These are phyloP conservation scores for Exophiala sideris DNA, from an alignment of 2,329 filamentous ascomycete species.

Conservation along the genomic window DNA sequence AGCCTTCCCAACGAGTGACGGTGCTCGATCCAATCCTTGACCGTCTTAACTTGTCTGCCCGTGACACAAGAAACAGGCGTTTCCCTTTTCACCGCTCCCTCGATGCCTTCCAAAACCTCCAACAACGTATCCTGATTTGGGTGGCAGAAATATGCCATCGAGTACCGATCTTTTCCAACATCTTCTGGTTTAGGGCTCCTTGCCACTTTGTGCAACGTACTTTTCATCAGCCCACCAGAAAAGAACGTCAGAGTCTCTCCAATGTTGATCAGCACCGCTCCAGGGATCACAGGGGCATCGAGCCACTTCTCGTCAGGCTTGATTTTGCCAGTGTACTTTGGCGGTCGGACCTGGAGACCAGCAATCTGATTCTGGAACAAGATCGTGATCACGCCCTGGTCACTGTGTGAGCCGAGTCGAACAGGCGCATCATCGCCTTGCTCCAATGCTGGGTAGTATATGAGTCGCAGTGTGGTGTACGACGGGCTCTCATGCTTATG, in stretches of 20 bases:
- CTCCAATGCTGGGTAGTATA: conserved; percentile 74
- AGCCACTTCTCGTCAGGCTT: conserved; percentile 48
- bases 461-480: conserved; percentile 65
- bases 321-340: conserved; percentile 47
- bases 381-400: conserved; percentile 55
- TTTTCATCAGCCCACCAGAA: conserved; percentile 50
- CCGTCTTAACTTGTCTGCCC: conserved; percentile 12
- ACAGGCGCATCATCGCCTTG: conserved; percentile 55
- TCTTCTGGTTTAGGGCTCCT: conserved; percentile 64
- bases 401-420: conserved; percentile 66
- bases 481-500: conserved; percentile 57
- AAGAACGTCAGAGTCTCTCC: conserved; percentile 48
- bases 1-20: conserved; percentile 18
- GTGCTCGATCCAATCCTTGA: conserved; percentile 24
- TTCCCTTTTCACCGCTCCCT: conserved; percentile 53
- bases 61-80: conserved; percentile 36
- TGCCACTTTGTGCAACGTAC: conserved; percentile 48
- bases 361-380: conserved; percentile 57
- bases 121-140: conserved; percentile 73
- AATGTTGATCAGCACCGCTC: conserved; percentile 50
- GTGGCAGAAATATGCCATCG: conserved; percentile 89
- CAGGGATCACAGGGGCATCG: conserved; percentile 46
- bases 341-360: conserved; percentile 52
- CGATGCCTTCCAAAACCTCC: conserved; percentile 77
- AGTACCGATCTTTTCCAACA: conserved; percentile 62